phyloP scores from a whole-genome alignment of 2,329 filamentous ascomycete genomes.

The Trichoderma gracile region DNA sequence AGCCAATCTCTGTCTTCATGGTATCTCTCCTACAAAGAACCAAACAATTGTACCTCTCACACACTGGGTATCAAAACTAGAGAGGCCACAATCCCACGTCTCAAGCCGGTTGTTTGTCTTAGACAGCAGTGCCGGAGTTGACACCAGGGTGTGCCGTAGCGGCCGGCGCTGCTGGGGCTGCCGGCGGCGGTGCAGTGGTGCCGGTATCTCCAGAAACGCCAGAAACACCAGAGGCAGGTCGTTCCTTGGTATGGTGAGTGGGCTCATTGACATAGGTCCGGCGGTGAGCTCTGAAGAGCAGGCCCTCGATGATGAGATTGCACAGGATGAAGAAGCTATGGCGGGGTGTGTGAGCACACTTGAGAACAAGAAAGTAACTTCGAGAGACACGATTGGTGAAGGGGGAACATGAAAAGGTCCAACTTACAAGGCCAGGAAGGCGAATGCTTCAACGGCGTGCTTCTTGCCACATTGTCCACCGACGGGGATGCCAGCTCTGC shows the following conservation, averaged over 20 bases:
- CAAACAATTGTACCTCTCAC: slow-evolving; percentile 8
- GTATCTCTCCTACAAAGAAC: not conserved
- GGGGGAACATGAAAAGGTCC: too few relatives aligned
- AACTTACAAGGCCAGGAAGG: slow-evolving; percentile 33
- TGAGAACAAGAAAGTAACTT: not conserved
- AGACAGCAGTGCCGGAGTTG: slow-evolving; percentile 11
- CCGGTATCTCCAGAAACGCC: slow-evolving; percentile 13
- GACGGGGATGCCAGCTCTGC: slow-evolving; percentile 6
- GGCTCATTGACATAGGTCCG: not conserved
- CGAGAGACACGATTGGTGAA: not conserved
- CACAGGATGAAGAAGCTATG: slow-evolving; percentile 29
- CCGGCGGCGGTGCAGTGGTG: not conserved
- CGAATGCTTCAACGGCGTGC: slow-evolving; percentile 31
- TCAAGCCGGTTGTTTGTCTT: not conserved
- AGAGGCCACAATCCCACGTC: not conserved
- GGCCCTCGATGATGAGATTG: slow-evolving; percentile 26
- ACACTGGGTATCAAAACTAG: slow-evolving; percentile 19
- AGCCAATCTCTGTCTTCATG: slow-evolving; percentile 9
- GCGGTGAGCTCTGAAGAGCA: slow-evolving; percentile 20
- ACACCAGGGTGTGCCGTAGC: not conserved
- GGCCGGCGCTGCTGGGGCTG: not conserved
- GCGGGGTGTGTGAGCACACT: not conserved
- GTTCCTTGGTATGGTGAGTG: slow-evolving; percentile 9
- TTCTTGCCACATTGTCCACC: slow-evolving; percentile 28
- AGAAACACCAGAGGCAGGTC: slow-evolving; percentile 15